Evolutionary conservation across 352 stramenopile genomes (phyloP), one percentile per base, ranked within the genome.

Genomic region (Pythium aquatile): DNA sequence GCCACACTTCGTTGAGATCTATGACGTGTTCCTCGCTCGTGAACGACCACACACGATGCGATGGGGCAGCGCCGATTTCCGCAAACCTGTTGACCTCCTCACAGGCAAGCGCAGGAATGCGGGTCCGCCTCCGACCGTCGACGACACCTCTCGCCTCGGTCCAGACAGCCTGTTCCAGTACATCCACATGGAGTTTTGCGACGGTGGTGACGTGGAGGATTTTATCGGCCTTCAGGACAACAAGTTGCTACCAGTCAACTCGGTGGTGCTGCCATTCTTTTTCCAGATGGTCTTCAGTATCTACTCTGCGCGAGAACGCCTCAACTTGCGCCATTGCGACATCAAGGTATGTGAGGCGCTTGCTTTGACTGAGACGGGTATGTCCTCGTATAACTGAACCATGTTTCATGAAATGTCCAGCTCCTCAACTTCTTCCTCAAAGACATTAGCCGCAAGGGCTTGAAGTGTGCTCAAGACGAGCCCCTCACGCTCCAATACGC

Each of bases 151-250:
- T 14, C 32, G 30, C 51, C 63, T 30, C 30, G 53, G 58, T 14
- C 51, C 71, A 44, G 46, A 73, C 29, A 53, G 58, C 3, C 55
- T 92, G 32, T 98, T 87, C 67, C 97, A 99, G 78, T 99, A 98
- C 70, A 99, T 99, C 61, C 83, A 91, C 26, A 99, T 99, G 97
- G 98, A 99, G 70, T 94, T 99, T 13, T 99, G 97, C 72, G 81
- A 93, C 52, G 82, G 94, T 44, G 97, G 97, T 14, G 97, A 99
- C 74, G 70, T 98, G 10, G 97, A 99, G 79, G 83, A 98, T 44
- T 98, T 97, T 57, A 89, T 99, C 30, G 87, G 89, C 10, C 70
- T 95, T 39, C 74, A 90, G 40, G 68, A 97, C 11, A 66, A 84
- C 63, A 77, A 91, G 75, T 37, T 79, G 39, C 68, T 92, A 44